Base-by-base conservation (phyloP, 768 basidiomycete species). In the Amanita brunnescens region DNA sequence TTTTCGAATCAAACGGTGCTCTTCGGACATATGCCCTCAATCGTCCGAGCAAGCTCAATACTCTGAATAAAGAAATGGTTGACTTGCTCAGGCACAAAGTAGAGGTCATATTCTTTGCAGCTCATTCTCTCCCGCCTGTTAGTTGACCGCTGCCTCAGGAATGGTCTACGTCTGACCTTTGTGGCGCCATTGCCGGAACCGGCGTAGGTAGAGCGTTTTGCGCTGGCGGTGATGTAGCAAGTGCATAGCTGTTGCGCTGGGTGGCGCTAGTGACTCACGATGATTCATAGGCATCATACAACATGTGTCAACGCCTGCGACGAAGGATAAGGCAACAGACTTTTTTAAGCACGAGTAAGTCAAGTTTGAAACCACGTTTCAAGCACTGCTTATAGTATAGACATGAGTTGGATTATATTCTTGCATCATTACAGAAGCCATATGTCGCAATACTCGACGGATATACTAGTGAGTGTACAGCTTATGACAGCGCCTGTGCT, bases 391-490 rank as follows among this genome's bases (percentile, higher is more conserved):
- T 50, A 53, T 53, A 55, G 43, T 34, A 53, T 47, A 91, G 90
- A 62, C 92, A 90, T 59, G 89, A 89, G 62, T 64, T 89, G 61
- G 87, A 91, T 67, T 85, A 83, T 58, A 70, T 80, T 23, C 71
- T 88, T 44, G 84, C 83, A 2, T 77, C 74, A 2, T 64, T 91
- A 38, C 73, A 73, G 24, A 97, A 93, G 63, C 88, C 93, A n/a
- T 96, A 97, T 64, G 78, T 99, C 35, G 83, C 83, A 37, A 71
- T 98, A 50, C 77, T 97, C 65, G 91, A 98, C 62, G 95, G 96
- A 10, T 75, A 87, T 41, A 93, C 92, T 8, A 90, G 95, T 96
- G 61, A 53, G 90, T 77, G 38, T 20, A 44, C 33, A 20, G 32
- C 54, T 54, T 55, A 29, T 58, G 10, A 57, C 35, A 30, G 38